Percentiles rank a stretch among this genome's conserved stretches.
phyloP scores from a whole-genome alignment of 345 rosid species.

The Draba incana region DNA sequence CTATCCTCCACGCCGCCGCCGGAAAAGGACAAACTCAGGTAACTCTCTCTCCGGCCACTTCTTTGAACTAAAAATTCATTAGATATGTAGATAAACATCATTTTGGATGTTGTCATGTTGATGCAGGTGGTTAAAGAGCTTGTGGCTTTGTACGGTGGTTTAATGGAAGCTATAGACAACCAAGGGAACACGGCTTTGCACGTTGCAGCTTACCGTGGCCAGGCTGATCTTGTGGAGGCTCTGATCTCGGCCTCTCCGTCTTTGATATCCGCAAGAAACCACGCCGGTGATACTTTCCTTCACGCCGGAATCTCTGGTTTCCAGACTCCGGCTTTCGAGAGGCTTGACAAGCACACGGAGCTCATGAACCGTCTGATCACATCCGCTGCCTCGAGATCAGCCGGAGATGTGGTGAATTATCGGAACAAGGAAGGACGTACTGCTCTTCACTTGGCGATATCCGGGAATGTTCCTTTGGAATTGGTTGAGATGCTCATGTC shows the following conservation, averaged over 20 bases:
- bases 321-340: conserved; percentile 69
- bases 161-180: conserved; percentile 54
- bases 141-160: conserved; percentile 51
- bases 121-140: conserved; percentile 71
- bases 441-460: conserved; percentile 82
- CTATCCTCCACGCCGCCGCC: conserved; percentile 91
- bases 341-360: conserved; percentile 73
- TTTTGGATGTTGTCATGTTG: background rate
- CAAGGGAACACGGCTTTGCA: conserved; percentile 82
- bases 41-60: conserved; percentile 17
- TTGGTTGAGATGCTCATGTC: conserved; percentile 74
- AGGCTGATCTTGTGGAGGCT: conserved; percentile 59
- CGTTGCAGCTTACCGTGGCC: conserved; percentile 76
- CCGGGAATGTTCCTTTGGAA: conserved; percentile 63
- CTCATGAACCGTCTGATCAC: conserved; percentile 63
- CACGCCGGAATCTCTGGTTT: conserved; percentile 80
- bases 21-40: conserved; percentile 83
- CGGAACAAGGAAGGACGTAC: conserved; percentile 70
- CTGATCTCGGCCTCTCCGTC: conserved; percentile 59
- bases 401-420: conserved; percentile 54
- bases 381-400: conserved; percentile 42
- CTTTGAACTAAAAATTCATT: background rate
- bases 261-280: conserved; percentile 54
- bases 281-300: conserved; percentile 78
- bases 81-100: background rate